Percentiles rank a stretch among this genome's conserved stretches.
phyloP scores from a whole-genome alignment of 2,329 filamentous ascomycete genomes.

The Diaporthe amygdali region DNA sequence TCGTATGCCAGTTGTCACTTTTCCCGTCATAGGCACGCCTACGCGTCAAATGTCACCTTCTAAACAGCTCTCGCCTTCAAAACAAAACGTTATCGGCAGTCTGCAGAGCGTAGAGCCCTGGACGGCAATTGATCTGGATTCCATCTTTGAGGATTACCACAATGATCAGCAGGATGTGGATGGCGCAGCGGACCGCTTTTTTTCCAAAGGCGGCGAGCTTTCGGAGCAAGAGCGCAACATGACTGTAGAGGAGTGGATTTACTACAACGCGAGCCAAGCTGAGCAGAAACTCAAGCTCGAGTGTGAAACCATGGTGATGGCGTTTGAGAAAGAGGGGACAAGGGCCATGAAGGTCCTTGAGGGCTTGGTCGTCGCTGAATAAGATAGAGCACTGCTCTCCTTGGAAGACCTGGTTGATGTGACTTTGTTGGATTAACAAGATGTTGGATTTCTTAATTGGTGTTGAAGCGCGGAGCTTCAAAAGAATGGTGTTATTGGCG shows the following conservation, averaged over 20 bases:
- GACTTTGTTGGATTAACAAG: background rate
- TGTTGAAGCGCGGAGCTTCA: background rate
- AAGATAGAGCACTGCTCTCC: constrained; percentile 29
- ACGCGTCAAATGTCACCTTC: constrained; percentile 62
- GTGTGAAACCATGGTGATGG: constrained; percentile 81
- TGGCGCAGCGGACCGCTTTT: constrained; percentile 53
- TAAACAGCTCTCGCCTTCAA: constrained; percentile 41
- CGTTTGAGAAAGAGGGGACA: constrained; percentile 83
- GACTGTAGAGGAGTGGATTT: constrained; percentile 94
- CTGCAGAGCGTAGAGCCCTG: constrained; percentile 68
- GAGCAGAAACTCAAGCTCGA: constrained; percentile 80
- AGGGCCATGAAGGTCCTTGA: constrained; percentile 80
- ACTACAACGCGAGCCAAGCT: constrained; percentile 77
- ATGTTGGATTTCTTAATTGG: background rate
- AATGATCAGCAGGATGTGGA: constrained; percentile 51
- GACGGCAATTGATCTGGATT: constrained; percentile 78
- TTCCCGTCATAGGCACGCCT: constrained; percentile 50
- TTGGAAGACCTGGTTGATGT: background rate
- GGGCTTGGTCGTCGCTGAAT: constrained; percentile 61
- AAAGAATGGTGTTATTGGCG: too few species aligned
- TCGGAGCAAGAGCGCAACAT: constrained; percentile 82
- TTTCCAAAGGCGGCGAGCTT: constrained; percentile 65
- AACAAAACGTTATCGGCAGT: constrained; percentile 54
- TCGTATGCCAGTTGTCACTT: constrained; percentile 50
- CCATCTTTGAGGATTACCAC: constrained; percentile 60